Conservation (phyloP, 768 basidiomycete genomes). For the Boletus reticuloceps region DNA sequence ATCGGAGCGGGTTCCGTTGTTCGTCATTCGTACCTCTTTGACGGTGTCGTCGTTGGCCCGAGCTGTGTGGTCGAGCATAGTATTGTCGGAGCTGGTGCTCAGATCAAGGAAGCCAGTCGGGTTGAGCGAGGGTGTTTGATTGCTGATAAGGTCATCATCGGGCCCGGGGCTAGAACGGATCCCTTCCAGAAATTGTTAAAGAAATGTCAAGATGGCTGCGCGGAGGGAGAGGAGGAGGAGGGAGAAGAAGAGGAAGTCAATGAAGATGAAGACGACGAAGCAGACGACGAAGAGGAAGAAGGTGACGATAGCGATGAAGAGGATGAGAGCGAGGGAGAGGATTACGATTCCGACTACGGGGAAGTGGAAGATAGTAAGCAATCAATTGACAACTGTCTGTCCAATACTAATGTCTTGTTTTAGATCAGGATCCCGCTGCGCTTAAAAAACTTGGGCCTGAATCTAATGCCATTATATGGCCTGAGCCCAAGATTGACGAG, state of each 20-base stretch:
- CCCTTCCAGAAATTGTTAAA: slow-evolving; percentile 76
- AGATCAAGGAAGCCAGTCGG: slow-evolving; percentile 60
- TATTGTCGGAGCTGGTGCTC: slow-evolving; percentile 79
- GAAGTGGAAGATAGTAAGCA: slow-evolving; percentile 64
- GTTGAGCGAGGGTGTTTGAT: slow-evolving; percentile 80
- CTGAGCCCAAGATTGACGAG: slow-evolving; percentile 53
- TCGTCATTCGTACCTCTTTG: slow-evolving; percentile 79
- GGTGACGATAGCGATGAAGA: slow-evolving; percentile 31
- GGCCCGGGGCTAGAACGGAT: slow-evolving; percentile 61
- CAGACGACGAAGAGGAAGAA: slow-evolving; percentile 37
- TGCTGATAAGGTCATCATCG: slow-evolving; percentile 77
- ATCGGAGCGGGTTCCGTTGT: slow-evolving; percentile 73
- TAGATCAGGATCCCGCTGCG: slow-evolving; percentile 49
- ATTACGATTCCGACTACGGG: slow-evolving; percentile 59
- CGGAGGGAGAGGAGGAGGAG: slow-evolving; percentile 25
- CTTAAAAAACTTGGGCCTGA: slow-evolving; percentile 56
- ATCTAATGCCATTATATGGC: slow-evolving; percentile 83
- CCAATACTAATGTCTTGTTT: slow-evolving; percentile 1
- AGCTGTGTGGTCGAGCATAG: slow-evolving; percentile 71
- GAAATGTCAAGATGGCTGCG: slow-evolving; percentile 35
- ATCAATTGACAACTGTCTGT: not conserved
- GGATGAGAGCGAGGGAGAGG: slow-evolving; percentile 28
- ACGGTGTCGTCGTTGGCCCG: slow-evolving; percentile 68
- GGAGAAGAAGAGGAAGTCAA: slow-evolving; percentile 16
- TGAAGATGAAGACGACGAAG: slow-evolving; percentile 32